Evolutionary conservation across 257 asterid genomes (phyloP).

Genomic region (Perilla frutescens): DNA sequence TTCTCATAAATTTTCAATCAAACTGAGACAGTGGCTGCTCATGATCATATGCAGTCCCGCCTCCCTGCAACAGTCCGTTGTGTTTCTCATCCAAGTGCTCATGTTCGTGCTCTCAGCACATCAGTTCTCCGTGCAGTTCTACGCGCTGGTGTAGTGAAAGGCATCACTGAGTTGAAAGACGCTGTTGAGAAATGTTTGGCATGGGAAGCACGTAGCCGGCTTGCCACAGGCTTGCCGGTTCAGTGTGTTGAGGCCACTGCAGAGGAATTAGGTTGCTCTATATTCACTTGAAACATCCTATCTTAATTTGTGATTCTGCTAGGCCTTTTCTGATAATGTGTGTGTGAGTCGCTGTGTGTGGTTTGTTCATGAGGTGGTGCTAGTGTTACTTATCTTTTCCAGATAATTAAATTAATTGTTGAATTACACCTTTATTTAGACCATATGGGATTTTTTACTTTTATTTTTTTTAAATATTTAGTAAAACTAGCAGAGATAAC

Average conservation of each 20-base stretch:
- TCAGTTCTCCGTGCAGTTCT: slow-evolving; percentile 78
- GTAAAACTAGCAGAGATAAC: too few relatives aligned
- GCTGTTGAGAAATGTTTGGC: slow-evolving; percentile 72
- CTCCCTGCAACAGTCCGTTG: slow-evolving; percentile 75
- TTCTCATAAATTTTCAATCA: slow-evolving; percentile 2
- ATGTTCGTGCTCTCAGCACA: slow-evolving; percentile 78
- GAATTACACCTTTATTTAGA: too few relatives aligned
- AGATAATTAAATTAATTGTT: too few relatives aligned
- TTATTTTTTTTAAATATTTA: too few relatives aligned
- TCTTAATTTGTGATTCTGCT: too few relatives aligned
- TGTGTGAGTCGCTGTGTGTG: too few relatives aligned
- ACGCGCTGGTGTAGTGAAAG: slow-evolving; percentile 48
- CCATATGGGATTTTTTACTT: too few relatives aligned
- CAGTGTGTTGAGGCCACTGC: slow-evolving; percentile 67
- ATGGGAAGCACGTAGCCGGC: slow-evolving; percentile 79
- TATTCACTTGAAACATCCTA: slow-evolving; percentile 39
- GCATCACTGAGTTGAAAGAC: slow-evolving; percentile 55
- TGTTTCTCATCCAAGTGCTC: slow-evolving; percentile 86
- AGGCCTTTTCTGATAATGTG: too few relatives aligned
- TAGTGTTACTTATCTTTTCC: too few relatives aligned
- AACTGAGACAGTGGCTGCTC: slow-evolving; percentile 22
- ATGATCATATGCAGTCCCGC: slow-evolving; percentile 64
- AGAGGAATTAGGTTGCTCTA: slow-evolving; percentile 66
- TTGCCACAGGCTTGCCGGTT: slow-evolving; percentile 60
- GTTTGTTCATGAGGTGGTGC: too few relatives aligned